Percentiles rank a stretch among this genome's conserved stretches.
These are phyloP conservation scores for Emmonsiellopsis sp. DNA, from an alignment of 2,329 filamentous ascomycete species.

Conservation along the genomic window DNA sequence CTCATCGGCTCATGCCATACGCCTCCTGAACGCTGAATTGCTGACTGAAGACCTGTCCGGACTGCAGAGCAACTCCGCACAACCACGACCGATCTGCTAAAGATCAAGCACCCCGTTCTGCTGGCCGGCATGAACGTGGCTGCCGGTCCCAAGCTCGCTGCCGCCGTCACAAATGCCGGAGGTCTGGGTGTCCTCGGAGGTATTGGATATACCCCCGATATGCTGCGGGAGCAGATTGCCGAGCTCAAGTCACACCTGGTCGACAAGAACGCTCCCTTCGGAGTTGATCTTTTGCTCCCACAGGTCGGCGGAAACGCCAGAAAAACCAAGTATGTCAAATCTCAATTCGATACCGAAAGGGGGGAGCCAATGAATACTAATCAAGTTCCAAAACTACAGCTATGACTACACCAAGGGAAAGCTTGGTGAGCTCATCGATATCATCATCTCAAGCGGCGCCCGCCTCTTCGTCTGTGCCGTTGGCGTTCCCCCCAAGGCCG, in stretches of 20 bases:
- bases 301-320: slow-evolving; percentile 90
- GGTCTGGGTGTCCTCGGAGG: slow-evolving; percentile 95
- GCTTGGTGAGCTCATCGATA: slow-evolving; percentile 78
- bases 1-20: slow-evolving; percentile 15
- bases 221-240: slow-evolving; percentile 88
- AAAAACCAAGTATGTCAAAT: slow-evolving; percentile 67
- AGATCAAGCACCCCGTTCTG: slow-evolving; percentile 93
- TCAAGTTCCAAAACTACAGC: slow-evolving; percentile 39
- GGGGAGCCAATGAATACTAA: not conserved
- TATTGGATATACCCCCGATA: slow-evolving; percentile 84
- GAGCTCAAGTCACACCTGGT: slow-evolving; percentile 82
- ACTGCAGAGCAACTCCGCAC: slow-evolving; percentile 75
- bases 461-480: slow-evolving; percentile 95
- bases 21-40: slow-evolving; percentile 11
- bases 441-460: slow-evolving; percentile 84
- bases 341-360: not conserved
- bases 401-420: slow-evolving; percentile 99
- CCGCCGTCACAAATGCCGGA: slow-evolving; percentile 92
- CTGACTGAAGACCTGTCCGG: slow-evolving; percentile 6
- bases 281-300: slow-evolving; percentile 84
- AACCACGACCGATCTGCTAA: slow-evolving; percentile 86
- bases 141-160: slow-evolving; percentile 89
- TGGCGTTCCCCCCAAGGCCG: slow-evolving; percentile 77
- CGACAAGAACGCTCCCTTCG: slow-evolving; percentile 92
- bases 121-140: slow-evolving; percentile 99